These are phyloP conservation scores for Aristolochia fimbriata DNA, from an alignment of 164 flowering plant genomes.

Conservation along the genomic window DNA sequence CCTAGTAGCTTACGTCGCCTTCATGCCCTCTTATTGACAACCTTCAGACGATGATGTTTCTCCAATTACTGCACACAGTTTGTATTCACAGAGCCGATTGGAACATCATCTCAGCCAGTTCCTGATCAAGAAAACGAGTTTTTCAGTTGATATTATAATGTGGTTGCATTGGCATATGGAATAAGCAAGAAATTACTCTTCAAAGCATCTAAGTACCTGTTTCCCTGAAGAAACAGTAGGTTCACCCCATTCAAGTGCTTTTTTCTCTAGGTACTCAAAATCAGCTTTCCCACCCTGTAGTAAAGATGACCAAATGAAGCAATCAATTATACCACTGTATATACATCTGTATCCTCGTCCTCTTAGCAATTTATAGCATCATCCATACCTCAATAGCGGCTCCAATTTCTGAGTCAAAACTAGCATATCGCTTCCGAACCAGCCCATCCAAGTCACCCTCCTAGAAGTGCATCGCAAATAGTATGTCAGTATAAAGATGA, in stretches of 20 bases:
- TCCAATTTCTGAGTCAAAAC: conserved; percentile 84
- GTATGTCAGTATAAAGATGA: too few relatives aligned
- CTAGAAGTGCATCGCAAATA: conserved; percentile 19
- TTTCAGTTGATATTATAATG: too few relatives aligned
- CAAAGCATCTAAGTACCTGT: conserved; percentile 44
- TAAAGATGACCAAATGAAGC: not conserved
- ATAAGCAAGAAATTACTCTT: not conserved
- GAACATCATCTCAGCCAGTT: conserved; percentile 94
- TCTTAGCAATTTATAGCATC: not conserved
- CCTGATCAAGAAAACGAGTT: conserved; percentile 53
- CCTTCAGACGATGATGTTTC: too few relatives aligned
- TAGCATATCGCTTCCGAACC: conserved; percentile 71
- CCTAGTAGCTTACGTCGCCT: too few relatives aligned
- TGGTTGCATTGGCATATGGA: too few relatives aligned
- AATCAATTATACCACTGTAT: not conserved
- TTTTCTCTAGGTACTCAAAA: conserved; percentile 78
- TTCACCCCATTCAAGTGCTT: conserved; percentile 84
- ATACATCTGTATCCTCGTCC: not conserved
- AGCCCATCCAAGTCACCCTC: conserved; percentile 76
- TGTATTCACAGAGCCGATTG: conserved; percentile 49
- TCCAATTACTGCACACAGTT: too few relatives aligned
- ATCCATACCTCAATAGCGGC: conserved; percentile 61
- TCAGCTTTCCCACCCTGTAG: conserved; percentile 92
- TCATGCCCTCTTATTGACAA: too few relatives aligned
- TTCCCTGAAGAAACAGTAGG: conserved; percentile 86